phyloP scores from a whole-genome alignment of 202 grass and related monocot genomes.

The Elaeis oleifera region DNA sequence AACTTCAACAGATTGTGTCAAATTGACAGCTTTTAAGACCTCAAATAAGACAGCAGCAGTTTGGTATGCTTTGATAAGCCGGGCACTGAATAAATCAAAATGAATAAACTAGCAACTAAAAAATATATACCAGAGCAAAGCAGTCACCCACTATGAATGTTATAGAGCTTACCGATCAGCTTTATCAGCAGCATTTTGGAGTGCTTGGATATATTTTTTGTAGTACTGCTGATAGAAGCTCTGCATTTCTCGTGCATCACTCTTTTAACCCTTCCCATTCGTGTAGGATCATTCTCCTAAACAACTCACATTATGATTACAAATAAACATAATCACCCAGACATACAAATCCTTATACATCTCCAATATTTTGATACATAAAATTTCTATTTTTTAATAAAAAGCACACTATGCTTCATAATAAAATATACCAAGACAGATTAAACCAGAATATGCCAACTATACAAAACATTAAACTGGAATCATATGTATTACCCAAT shows the following conservation, averaged over 20 bases:
- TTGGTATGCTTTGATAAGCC: constrained; percentile 90
- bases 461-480: no score
- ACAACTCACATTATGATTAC: no score
- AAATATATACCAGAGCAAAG: neutral
- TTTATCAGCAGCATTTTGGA: constrained; percentile 73
- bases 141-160: neutral
- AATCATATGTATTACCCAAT: no score
- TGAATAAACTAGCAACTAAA: neutral
- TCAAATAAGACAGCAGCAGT: constrained; percentile 88
- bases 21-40: constrained; percentile 86
- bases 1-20: constrained; percentile 68
- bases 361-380: no score
- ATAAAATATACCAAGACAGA: no score
- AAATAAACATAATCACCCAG: no score
- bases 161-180: constrained; percentile 48
- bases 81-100: constrained; percentile 40
- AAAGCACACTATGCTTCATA: no score
- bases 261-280: constrained; percentile 67
- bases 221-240: constrained; percentile 79
- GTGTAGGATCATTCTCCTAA: constrained; percentile 74
- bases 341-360: no score
- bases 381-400: no score
- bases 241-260: constrained; percentile 88
- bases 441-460: no score
- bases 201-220: constrained; percentile 82